Evolutionary conservation across 495 filamentous ascomycete species (phyloP).

Genomic region (Cladorrhinum samala): DNA sequence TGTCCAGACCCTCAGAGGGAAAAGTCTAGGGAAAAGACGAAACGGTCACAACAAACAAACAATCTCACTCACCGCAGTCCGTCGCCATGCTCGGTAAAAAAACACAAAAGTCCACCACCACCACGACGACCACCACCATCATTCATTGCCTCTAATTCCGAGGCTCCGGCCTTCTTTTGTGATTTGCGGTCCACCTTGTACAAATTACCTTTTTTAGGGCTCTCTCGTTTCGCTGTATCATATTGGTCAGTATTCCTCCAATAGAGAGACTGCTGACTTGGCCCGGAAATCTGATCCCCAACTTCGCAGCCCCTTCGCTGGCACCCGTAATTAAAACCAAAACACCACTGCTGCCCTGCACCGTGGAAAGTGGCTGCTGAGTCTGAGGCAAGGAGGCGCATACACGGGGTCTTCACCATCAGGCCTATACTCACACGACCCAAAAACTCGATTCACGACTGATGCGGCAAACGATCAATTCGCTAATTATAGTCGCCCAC

Average conservation of each 20-base stretch:
- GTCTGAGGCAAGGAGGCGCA: constrained; percentile 4
- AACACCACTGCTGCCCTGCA: constrained; percentile 5
- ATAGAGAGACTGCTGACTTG: constrained; percentile 15
- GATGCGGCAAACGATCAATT: constrained; percentile 16
- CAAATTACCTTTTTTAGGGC: constrained; percentile 24
- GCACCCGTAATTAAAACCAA: constrained; percentile 31
- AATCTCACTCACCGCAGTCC: background rate
- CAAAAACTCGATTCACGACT: constrained; percentile 3
- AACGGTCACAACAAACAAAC: background rate
- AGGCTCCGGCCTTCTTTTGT: constrained; percentile 26
- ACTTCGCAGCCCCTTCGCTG: constrained; percentile 26
- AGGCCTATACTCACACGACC: background rate
- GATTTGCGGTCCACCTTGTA: constrained; percentile 26
- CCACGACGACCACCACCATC: too few relatives aligned
- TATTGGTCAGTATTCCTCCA: constrained; percentile 47
- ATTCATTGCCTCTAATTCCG: constrained; percentile 20
- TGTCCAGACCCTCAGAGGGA: too few relatives aligned
- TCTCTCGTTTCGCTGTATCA: constrained; percentile 36
- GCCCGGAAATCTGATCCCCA: constrained; percentile 27
- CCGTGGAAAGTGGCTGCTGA: background rate
- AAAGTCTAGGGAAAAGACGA: constrained; percentile 9
- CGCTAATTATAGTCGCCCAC: constrained; percentile 27
- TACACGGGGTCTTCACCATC: background rate
- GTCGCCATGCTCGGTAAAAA: constrained; percentile 29
- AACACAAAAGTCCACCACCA: constrained; percentile 13